Evolutionary conservation across 2,329 filamentous ascomycete genomes (phyloP).

Genomic region (Ophioceras dolichostomum): DNA sequence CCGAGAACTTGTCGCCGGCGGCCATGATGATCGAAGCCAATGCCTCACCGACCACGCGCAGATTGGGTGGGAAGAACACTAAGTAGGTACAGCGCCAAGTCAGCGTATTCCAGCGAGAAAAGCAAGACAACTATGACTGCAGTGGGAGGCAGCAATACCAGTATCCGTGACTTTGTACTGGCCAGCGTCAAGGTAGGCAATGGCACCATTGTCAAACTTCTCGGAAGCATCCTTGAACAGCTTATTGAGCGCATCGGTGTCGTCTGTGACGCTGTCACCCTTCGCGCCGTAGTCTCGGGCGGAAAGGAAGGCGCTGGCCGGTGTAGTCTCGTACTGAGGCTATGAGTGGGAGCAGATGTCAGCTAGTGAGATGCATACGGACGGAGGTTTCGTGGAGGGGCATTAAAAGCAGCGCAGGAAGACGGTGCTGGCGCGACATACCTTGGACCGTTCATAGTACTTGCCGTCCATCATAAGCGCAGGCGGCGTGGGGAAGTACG

Average conservation of each 20-base stretch:
- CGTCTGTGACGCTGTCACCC: constrained; percentile 45
- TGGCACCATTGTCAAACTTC: constrained; percentile 27
- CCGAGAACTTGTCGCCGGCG: constrained; percentile 42
- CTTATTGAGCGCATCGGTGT: constrained; percentile 37
- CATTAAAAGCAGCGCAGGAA: too few relatives aligned
- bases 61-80: constrained; percentile 28
- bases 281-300: constrained; percentile 18
- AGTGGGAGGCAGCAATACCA: not conserved
- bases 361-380: too few relatives aligned
- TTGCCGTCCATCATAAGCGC: constrained; percentile 35
- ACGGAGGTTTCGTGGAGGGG: too few relatives aligned
- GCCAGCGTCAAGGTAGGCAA: constrained; percentile 52
- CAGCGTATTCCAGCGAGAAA: too few relatives aligned
- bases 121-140: not conserved
- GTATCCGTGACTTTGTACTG: constrained; percentile 43
- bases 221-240: not conserved
- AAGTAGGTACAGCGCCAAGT: too few relatives aligned
- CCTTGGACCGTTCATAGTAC: constrained; percentile 52
- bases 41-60: constrained; percentile 46
- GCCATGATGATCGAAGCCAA: constrained; percentile 39
- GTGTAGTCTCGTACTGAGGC: constrained; percentile 53
- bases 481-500: not conserved
- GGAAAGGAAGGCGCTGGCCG: constrained; percentile 37
- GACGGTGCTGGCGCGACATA: too few relatives aligned
- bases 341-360: too few relatives aligned